These are phyloP conservation scores for Lactarius sanguifluus DNA, from an alignment of 768 basidiomycete genomes.

Conservation along the genomic window DNA sequence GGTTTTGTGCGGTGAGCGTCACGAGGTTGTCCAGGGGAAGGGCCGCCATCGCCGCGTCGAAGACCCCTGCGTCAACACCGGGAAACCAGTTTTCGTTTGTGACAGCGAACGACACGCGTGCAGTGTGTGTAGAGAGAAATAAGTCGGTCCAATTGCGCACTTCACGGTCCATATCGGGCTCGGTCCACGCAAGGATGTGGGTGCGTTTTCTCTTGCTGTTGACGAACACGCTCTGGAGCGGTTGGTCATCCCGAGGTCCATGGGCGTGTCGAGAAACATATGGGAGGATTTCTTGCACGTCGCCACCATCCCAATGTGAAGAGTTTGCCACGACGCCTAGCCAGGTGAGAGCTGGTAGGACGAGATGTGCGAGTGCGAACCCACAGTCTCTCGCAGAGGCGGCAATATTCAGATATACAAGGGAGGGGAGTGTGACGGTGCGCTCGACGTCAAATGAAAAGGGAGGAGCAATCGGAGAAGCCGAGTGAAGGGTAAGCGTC, in stretches of 20 bases:
- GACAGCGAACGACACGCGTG: background rate
- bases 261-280: slow-evolving; percentile 1
- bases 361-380: slow-evolving; percentile 9
- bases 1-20: background rate
- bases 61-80: background rate
- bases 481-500: background rate
- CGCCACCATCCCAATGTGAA: background rate
- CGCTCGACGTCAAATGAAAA: background rate
- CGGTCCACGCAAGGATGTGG: slow-evolving; percentile 7
- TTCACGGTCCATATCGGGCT: slow-evolving; percentile 5
- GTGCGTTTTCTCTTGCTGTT: background rate
- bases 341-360: slow-evolving; percentile 4
- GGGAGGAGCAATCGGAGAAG: too few relatives aligned
- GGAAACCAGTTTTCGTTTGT: too few relatives aligned
- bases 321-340: slow-evolving; percentile 6
- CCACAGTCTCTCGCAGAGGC: slow-evolving; percentile 2
- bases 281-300: slow-evolving; percentile 8
- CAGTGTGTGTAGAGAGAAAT: background rate
- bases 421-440: background rate
- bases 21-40: background rate
- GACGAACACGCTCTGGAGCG: slow-evolving; percentile 9
- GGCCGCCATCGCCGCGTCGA: background rate
- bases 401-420: background rate
- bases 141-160: too few relatives aligned
- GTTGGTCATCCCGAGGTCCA: slow-evolving; percentile 9